These are phyloP conservation scores for Spiraea crenata DNA, from an alignment of 331 rosid genomes.

Conservation along the genomic window DNA sequence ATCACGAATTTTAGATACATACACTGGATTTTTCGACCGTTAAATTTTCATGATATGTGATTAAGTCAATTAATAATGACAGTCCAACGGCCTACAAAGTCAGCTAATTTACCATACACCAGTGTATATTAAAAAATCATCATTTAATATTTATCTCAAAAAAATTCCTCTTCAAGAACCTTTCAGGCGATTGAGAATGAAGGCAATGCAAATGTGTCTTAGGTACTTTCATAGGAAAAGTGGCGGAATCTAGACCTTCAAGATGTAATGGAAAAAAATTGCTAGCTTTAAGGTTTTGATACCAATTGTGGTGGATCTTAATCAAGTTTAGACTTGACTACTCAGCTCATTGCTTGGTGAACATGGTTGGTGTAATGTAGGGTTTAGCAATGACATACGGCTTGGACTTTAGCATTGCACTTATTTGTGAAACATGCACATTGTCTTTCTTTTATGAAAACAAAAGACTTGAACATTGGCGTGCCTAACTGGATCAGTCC, in stretches of 20 bases:
- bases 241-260: not conserved
- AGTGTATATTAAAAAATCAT: too few relatives aligned
- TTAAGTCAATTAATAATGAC: too few relatives aligned
- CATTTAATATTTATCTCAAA: too few relatives aligned
- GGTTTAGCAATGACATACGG: not conserved
- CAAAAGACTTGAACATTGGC: not conserved
- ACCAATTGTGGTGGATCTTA: not conserved
- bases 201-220: not conserved
- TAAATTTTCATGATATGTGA: too few relatives aligned
- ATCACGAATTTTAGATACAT: too few relatives aligned
- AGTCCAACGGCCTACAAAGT: too few relatives aligned
- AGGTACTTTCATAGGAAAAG: not conserved
- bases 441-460: not conserved
- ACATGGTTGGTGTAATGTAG: not conserved
- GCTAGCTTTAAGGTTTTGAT: not conserved
- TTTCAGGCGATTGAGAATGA: not conserved
- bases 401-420: constrained; percentile 4
- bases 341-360: not conserved
- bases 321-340: not conserved
- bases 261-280: not conserved
- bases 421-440: not conserved
- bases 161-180: not conserved
- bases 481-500: not conserved
- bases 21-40: too few relatives aligned
- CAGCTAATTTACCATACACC: too few relatives aligned